phyloP scores from a whole-genome alignment of 768 basidiomycete genomes.

The Podaxis sp. region DNA sequence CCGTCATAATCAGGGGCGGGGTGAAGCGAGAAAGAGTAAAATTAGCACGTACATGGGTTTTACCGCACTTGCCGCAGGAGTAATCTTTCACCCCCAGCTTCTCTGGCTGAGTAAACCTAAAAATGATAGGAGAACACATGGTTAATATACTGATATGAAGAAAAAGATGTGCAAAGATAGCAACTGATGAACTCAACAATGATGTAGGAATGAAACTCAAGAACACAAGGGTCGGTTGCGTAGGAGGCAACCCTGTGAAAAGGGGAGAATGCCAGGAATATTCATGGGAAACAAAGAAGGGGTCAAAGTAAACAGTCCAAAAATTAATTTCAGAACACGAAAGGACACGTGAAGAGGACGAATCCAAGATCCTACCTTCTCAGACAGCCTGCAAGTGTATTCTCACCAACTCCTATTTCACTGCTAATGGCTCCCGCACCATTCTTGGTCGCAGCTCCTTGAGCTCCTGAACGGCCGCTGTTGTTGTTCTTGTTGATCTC shows the following conservation, averaged over 20 bases:
- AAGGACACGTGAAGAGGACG: background rate
- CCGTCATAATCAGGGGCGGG: background rate
- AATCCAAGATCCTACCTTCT: conserved; percentile 48
- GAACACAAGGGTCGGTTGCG: background rate
- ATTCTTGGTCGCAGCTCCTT: background rate
- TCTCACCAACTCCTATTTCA: conserved; percentile 44
- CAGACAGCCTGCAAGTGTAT: conserved; percentile 75
- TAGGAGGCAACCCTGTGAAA: background rate
- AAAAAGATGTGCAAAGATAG: background rate
- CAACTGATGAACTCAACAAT: background rate
- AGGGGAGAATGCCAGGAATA: background rate
- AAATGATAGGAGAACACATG: conserved; percentile 10
- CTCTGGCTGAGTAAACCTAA: conserved; percentile 84
- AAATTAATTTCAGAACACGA: too few relatives aligned
- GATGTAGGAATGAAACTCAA: background rate
- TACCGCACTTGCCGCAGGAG: conserved; percentile 79
- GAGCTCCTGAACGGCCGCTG: conserved; percentile 7
- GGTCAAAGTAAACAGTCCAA: background rate
- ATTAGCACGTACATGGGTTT: conserved; percentile 51
- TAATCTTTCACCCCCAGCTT: conserved; percentile 82
- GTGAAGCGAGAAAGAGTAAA: background rate
- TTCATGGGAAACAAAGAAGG: too few relatives aligned
- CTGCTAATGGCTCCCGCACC: conserved; percentile 35
- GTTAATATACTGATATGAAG: background rate
- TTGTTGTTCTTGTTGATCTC: conserved; percentile 55